Percentiles rank a stretch among this genome's conserved stretches.
Conservation (phyloP, 768 basidiomycete genomes). For the Boletus rufocinnamomeus region DNA sequence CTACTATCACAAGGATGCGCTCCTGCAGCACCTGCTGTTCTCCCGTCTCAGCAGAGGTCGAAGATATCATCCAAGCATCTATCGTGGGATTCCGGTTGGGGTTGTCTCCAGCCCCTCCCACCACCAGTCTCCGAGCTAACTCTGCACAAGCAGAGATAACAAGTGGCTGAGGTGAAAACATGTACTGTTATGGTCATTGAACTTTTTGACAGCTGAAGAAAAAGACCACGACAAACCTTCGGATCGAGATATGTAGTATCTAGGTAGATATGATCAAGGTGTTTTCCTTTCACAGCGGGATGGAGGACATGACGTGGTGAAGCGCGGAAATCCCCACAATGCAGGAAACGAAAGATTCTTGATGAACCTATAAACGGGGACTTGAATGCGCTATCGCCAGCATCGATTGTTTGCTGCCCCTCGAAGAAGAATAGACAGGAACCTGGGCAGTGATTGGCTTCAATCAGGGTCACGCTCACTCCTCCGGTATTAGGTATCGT, state of each 20-base stretch:
- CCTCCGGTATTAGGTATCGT: conserved; percentile 81
- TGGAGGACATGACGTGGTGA: conserved; percentile 87
- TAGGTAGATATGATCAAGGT: conserved; percentile 85
- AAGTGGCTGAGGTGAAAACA: conserved; percentile 92
- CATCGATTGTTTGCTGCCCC: conserved; percentile 84
- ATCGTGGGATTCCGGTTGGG: conserved; percentile 41
- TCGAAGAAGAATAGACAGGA: conserved; percentile 94
- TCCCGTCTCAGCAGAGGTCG: conserved; percentile 20
- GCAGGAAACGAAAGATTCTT: conserved; percentile 81
- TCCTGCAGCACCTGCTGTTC: conserved; percentile 42
- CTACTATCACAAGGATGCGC: conserved; percentile 64
- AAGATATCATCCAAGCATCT: conserved; percentile 50
- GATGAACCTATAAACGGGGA: conserved; percentile 70
- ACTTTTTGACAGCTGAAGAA: neutral
- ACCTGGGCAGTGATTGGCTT: conserved; percentile 98
- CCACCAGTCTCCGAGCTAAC: conserved; percentile 61
- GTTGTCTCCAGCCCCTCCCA: conserved; percentile 39
- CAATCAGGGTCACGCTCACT: conserved; percentile 89
- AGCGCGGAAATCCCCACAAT: conserved; percentile 94
- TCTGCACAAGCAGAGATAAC: conserved; percentile 93
- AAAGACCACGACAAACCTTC: conserved; percentile 46
- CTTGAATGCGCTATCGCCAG: conserved; percentile 79
- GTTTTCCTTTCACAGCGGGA: conserved; percentile 77
- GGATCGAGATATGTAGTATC: conserved; percentile 97
- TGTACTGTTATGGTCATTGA: conserved; percentile 56